phyloP scores from a whole-genome alignment of 2,329 filamentous ascomycete species.

The Cladorrhinum sp. region DNA sequence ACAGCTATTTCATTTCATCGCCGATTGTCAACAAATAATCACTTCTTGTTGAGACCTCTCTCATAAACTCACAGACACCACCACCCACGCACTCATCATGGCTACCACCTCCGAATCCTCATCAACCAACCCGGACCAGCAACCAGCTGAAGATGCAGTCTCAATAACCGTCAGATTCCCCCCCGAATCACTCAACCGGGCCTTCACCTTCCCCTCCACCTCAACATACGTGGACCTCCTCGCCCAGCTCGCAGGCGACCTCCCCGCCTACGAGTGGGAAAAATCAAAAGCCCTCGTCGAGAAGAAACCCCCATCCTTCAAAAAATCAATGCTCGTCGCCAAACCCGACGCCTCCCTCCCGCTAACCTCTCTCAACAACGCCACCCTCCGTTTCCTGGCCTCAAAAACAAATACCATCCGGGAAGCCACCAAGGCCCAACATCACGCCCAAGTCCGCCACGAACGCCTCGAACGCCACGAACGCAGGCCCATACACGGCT shows the following conservation, averaged over 20 bases:
- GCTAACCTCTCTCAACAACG: conserved; percentile 26
- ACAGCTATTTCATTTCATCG: not conserved
- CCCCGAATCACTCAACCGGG: conserved; percentile 21
- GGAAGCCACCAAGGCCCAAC: conserved; percentile 24
- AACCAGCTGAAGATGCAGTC: conserved; percentile 10
- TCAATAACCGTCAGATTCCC: conserved; percentile 25
- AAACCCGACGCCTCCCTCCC: conserved; percentile 24
- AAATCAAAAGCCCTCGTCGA: conserved; percentile 29
- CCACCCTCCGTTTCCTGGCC: conserved; percentile 33
- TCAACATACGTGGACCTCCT: conserved; percentile 14
- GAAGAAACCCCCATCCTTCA: conserved; percentile 16
- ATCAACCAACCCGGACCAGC: conserved; percentile 4
- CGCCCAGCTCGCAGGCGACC: conserved; percentile 17
- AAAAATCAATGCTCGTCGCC: conserved; percentile 29
- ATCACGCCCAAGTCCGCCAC: conserved; percentile 36
- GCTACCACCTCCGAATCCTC: not conserved
- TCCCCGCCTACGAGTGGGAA: conserved; percentile 23
- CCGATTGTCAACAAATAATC: not conserved
- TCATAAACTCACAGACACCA: not conserved
- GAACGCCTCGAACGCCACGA: conserved; percentile 37
- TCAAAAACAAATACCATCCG: conserved; percentile 28
- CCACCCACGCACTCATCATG: conserved; percentile 4
- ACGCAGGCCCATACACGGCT: no score
- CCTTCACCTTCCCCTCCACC: conserved; percentile 15
- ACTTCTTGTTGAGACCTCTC: not conserved